Conservation (phyloP, 169 alveolate genomes). For the Toxoplasma gondii region DNA sequence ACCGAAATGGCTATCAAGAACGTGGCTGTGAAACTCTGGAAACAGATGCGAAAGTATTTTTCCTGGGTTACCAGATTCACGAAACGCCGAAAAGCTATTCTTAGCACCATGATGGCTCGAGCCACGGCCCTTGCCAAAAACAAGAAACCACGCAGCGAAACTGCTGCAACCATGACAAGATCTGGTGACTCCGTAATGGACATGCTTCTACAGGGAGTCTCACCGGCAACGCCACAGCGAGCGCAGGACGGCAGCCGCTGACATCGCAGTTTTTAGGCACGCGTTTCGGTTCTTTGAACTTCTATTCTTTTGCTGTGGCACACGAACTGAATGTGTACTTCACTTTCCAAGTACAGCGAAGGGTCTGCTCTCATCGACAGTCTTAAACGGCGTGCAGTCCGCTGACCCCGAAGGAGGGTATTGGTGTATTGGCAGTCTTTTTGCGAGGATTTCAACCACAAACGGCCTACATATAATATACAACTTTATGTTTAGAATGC, state of each 20-base stretch:
- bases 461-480: no score
- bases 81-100: not conserved
- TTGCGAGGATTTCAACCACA: no score
- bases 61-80: not conserved
- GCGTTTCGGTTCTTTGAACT: no score
- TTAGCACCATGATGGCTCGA: conserved; percentile 25
- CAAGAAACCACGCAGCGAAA: not conserved
- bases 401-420: no score
- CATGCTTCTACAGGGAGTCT: not conserved
- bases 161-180: not conserved
- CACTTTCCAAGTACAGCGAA: no score
- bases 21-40: conserved; percentile 30
- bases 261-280: not conserved
- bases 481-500: no score
- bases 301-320: no score
- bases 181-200: not conserved
- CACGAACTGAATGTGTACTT: no score
- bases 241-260: not conserved
- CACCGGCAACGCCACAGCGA: not conserved
- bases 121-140: conserved; percentile 9
- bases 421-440: no score
- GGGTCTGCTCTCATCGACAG: no score
- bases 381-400: no score
- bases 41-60: not conserved
- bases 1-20: not conserved